Evolutionary conservation across 352 stramenopile species (phyloP), one percentile per base, ranked within the genome.

Genomic region (Pythium sukuiense): DNA sequence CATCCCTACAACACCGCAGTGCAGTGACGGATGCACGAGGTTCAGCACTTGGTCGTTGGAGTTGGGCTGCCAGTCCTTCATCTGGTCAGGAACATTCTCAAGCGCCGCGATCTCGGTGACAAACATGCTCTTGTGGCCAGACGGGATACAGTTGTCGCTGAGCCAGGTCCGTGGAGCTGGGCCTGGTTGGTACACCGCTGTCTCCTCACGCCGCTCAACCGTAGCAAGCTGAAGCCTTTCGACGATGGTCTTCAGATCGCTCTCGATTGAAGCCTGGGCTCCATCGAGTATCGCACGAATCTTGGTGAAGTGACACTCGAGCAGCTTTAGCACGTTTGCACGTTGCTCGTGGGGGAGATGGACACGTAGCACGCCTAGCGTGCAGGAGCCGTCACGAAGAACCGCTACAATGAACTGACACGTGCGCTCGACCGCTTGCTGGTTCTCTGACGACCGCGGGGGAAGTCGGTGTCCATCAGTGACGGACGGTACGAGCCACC

Each of bases 21-120:
- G 87, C 7, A 91, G 59, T 39, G 82, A 91, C 32, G 80, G n/a
- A n/a, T n/a, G n/a, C n/a, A n/a, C n/a, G n/a, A n/a, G n/a, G n/a
- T n/a, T n/a, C n/a, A n/a, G n/a, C 79, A 63, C 76, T 52, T 88
- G 76, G 0, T 79, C 48, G 32, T 81, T 65, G 11, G 76, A 80
- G n/a, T 75, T 61, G 0, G 79, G 78, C 24, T 92, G 81, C 77
- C 80, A 90, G 53, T 88, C 78, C 55, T 83, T 88, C 41, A 74
- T 32, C 1, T 76, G 55, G 1, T 81, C 76, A 1, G 72, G 61
- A 1, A 81, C 69, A 27, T 79, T 69, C 43, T 86, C 79, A 9
- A 48, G 41, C 41, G 13, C 6, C 12, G 41, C 41, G 6, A 48
- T 20, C 41, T 48, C 41, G 13, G 41, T 1, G 8, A 48, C 18